Percentiles rank a stretch among this genome's conserved stretches.
Evolutionary conservation across 2,329 filamentous ascomycete genomes (phyloP).

Genomic region (Fusarium denticulatum): DNA sequence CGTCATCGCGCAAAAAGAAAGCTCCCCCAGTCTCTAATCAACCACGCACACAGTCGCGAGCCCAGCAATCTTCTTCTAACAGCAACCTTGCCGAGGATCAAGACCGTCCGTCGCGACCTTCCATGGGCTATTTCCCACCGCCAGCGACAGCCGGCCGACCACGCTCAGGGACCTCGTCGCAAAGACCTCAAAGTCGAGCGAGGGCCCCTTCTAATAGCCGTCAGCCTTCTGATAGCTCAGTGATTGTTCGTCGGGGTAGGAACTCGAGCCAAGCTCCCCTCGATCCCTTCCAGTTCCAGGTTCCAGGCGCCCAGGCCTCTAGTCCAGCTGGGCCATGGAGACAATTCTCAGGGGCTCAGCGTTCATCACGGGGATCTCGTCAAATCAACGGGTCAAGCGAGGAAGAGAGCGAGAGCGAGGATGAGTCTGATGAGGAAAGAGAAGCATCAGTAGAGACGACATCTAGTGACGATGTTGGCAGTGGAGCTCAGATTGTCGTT

Average conservation of each 20-base stretch:
- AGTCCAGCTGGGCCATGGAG: constrained; percentile 50
- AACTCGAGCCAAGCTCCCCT: constrained; percentile 43
- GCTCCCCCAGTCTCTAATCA: constrained; percentile 33
- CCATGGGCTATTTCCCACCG: constrained; percentile 63
- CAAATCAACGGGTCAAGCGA: constrained; percentile 49
- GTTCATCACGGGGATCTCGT: constrained; percentile 41
- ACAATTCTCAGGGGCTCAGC: constrained; percentile 49
- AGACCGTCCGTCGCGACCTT: constrained; percentile 53
- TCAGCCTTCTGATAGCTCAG: constrained; percentile 56
- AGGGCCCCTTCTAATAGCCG: constrained; percentile 49
- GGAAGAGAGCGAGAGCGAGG: constrained; percentile 47
- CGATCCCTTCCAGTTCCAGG: constrained; percentile 66
- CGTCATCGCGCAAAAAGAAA: constrained; percentile 52
- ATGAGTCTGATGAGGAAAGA: constrained; percentile 41
- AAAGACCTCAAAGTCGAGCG: constrained; percentile 48
- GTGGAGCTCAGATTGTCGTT: constrained; percentile 52
- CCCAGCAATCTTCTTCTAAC: constrained; percentile 51
- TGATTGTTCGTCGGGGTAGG: constrained; percentile 48
- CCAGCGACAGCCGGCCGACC: constrained; percentile 54
- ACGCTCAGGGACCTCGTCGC: constrained; percentile 54
- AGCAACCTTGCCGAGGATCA: constrained; percentile 50
- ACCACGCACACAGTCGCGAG: constrained; percentile 49
- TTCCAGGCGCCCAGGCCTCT: constrained; percentile 53
- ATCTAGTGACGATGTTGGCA: constrained; percentile 51
- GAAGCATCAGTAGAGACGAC: constrained; percentile 45